A percentile compares a stretch with the other conserved stretches of the same genome.
Conservation (phyloP, 805 yeast species). For the Tetrapisispora namnaoensis region DNA sequence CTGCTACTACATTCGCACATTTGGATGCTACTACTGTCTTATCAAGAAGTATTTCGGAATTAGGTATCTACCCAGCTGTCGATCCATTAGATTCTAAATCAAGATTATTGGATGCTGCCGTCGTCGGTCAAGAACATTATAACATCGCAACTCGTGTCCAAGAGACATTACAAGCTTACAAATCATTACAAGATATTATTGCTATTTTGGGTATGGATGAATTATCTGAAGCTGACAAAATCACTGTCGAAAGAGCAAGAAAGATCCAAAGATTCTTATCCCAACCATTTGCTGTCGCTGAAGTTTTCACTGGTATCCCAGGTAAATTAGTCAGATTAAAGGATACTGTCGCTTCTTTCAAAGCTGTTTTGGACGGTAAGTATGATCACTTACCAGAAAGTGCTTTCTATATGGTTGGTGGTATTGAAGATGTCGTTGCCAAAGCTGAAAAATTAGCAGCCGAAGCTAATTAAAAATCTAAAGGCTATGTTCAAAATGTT, state of each 20-base stretch:
- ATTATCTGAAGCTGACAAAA: slow-evolving; percentile 96
- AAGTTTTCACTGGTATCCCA: slow-evolving; percentile 99
- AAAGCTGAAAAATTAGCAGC: slow-evolving; percentile 99
- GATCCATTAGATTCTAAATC: slow-evolving; percentile 99
- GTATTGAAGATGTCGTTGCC: slow-evolving; percentile 96
- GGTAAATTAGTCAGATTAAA: slow-evolving; percentile 95
- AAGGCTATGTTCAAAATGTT: not conserved
- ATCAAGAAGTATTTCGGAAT: slow-evolving; percentile 98
- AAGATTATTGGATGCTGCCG: slow-evolving; percentile 92
- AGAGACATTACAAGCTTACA: slow-evolving; percentile 98
- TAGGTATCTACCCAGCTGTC: slow-evolving; percentile 99
- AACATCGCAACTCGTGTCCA: slow-evolving; percentile 90
- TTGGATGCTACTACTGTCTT: slow-evolving; percentile 99
- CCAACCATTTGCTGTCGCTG: slow-evolving; percentile 99
- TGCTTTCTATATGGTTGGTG: slow-evolving; percentile 99
- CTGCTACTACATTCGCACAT: slow-evolving; percentile 99
- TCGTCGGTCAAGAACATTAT: slow-evolving; percentile 99
- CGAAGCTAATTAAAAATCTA: slow-evolving; percentile 53
- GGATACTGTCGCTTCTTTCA: slow-evolving; percentile 92
- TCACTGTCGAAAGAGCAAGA: slow-evolving; percentile 99
- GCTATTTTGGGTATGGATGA: slow-evolving; percentile 99
- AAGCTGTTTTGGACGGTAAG: slow-evolving; percentile 95
- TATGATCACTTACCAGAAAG: slow-evolving; percentile 98
- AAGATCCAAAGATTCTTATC: slow-evolving; percentile 99
- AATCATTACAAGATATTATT: slow-evolving; percentile 99